Evolutionary conservation across 139 green algal genomes (phyloP), one percentile per base, ranked within the genome.

Genomic region (Chlamydomonas incerta): DNA sequence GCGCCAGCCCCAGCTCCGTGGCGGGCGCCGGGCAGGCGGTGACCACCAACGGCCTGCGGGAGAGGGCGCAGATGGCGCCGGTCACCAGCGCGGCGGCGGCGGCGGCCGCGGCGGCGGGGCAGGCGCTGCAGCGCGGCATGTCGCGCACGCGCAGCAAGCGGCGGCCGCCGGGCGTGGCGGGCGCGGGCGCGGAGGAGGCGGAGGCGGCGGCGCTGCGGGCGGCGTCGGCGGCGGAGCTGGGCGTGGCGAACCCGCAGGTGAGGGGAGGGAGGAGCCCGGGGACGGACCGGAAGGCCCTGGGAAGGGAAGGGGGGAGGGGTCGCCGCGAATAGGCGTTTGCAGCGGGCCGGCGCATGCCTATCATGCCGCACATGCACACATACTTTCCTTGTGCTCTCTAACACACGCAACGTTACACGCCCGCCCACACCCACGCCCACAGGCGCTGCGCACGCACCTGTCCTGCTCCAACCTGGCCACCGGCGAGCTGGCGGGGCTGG

Each of bases 361-460:
- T n/a, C n/a, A n/a, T n/a, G n/a, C n/a, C n/a, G n/a, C n/a, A n/a
- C n/a, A n/a, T n/a, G n/a, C n/a, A n/a, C n/a, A n/a, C n/a, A n/a
- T n/a, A n/a, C n/a, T n/a, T n/a, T n/a, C n/a, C n/a, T n/a, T n/a
- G n/a, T n/a, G n/a, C n/a, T n/a, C n/a, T n/a, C n/a, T n/a, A n/a
- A n/a, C n/a, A n/a, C n/a, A n/a, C n/a, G n/a, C n/a, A n/a, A n/a
- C n/a, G n/a, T n/a, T n/a, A n/a, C n/a, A n/a, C n/a, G n/a, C 71
- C 71, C 5, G 11, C 46, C 46, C 69, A 41, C 37, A 0, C 0
- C 35, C 34, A 9, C 58, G 8, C 8, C 76, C 37, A 21, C 77
- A 83, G 77, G 77, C 77, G n/a, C 77, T 83, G 23, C 77, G 77
- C 77, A 67, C 77, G 41, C 77, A 83, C 77, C 63, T 83, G 0